Evolutionary conservation across 2,329 filamentous ascomycete genomes (phyloP), one percentile per base, ranked within the genome.

Genomic region (Verticillium alfalfae): DNA sequence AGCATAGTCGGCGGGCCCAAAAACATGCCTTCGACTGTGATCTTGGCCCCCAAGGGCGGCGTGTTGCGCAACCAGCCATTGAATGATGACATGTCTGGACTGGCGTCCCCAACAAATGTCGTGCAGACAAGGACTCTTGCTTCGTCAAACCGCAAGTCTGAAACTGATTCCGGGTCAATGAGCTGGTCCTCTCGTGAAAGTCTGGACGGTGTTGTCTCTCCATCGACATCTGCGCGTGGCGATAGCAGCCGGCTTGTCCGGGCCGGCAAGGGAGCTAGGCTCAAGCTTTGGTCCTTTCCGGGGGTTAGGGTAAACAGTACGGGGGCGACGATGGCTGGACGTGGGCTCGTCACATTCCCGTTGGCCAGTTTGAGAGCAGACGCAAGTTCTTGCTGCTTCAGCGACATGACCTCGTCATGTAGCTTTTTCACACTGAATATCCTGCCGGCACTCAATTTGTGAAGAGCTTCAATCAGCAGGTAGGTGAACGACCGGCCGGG

Each of bases 11-110:
- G 86, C 0, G 86, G 86, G 0, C 86, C 87, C 18, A 88, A 75
- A 65, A 89, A 89, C 84, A 89, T 88, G 66, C 85, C 86, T 69
- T 89, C 86, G 5, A 89, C 85, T 7, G 82, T 79, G 61, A 89
- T 84, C 66, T 84, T 85, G 16, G 82, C 79, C 1, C 83, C 82
- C 3, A 84, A 78, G 0, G 81, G 73, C 1, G 86, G 84, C 1
- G 81, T 81, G 65, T 84, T 83, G 56, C 85, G 81, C n/a, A 89
- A 77, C 86, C 86, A 89, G 65, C 87, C 82, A 62, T 87, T 83
- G 70, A 88, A 88, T 62, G 81, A 87, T 3, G 84, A 81, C 85
- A 88, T 88, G 64, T 88, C 85, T 13, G 84, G 79, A 66, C 84
- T 88, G 3, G 85, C 84, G 66, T 88, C 86, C 34, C 86, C 86